A percentile compares a stretch with the other conserved stretches of the same genome.
Evolutionary conservation across 169 alveolate genomes (phyloP).

Genomic region (Cryptosporidium sp.): DNA sequence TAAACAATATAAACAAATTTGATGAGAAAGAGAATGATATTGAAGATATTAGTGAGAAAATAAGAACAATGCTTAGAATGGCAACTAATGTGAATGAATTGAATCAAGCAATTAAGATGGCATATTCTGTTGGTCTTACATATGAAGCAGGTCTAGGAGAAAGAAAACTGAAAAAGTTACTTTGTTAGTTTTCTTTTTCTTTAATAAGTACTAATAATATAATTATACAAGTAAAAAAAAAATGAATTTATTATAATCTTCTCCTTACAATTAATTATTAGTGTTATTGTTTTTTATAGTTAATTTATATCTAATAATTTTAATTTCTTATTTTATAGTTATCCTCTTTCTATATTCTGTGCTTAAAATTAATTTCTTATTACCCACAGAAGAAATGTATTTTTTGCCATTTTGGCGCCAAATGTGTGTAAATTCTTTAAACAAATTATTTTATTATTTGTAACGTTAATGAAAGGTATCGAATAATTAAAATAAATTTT

Average conservation of each 20-base stretch:
- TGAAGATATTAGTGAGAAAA: constrained; percentile 46
- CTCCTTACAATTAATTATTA: too few species aligned
- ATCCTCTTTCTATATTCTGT: not conserved
- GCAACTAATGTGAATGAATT: constrained; percentile 47
- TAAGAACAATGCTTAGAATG: constrained; percentile 32
- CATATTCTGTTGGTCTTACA: constrained; percentile 62
- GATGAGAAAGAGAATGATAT: constrained; percentile 5
- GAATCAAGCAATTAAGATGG: constrained; percentile 66
- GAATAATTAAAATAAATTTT: too few species aligned
- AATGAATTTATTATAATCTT: too few species aligned
- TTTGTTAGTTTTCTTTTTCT: constrained; percentile 14
- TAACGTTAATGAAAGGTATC: too few species aligned
- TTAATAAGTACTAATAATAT: too few species aligned
- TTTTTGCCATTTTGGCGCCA: not conserved
- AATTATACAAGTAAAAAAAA: too few species aligned
- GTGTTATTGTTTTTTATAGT: too few species aligned
- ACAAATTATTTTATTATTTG: too few species aligned
- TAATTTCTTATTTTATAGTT: too few species aligned
- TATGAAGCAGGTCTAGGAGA: constrained; percentile 69
- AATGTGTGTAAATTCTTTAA: not conserved
- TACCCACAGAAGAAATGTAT: not conserved
- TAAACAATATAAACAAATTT: not conserved
- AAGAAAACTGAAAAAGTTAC: constrained; percentile 53
- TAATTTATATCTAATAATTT: too few species aligned
- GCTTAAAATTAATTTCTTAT: not conserved